phyloP scores from a whole-genome alignment of 768 basidiomycete genomes.

The Russula emetica region DNA sequence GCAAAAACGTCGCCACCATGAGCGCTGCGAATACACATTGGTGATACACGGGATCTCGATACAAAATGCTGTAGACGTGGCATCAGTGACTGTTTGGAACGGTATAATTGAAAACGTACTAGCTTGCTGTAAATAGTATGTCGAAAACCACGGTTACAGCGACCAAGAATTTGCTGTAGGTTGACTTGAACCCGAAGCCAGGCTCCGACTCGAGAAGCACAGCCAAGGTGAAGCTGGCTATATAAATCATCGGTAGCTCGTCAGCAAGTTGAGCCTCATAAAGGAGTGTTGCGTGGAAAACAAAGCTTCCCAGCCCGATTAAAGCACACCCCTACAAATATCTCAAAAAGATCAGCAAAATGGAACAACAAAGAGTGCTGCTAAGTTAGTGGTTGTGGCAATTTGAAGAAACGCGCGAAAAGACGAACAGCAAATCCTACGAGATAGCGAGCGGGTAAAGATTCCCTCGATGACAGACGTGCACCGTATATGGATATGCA shows the following conservation, averaged over 20 bases:
- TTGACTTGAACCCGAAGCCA: conserved; percentile 43
- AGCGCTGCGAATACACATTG: conserved; percentile 66
- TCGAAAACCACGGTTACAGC: conserved; percentile 46
- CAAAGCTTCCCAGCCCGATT: conserved; percentile 72
- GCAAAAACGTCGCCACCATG: conserved; percentile 45
- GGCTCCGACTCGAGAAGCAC: conserved; percentile 55
- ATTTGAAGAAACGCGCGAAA: background rate
- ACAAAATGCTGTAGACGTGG: conserved; percentile 45
- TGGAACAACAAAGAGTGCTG: background rate
- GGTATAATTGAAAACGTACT: conserved; percentile 45
- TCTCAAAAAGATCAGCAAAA: background rate
- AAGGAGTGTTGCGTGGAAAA: conserved; percentile 72
- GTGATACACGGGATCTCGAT: conserved; percentile 77
- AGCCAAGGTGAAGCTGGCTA: conserved; percentile 56
- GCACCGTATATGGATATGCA: conserved; percentile 49
- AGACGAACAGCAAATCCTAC: conserved; percentile 34
- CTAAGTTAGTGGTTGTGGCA: too few species aligned
- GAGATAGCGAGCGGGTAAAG: conserved; percentile 38
- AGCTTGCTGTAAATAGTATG: conserved; percentile 62
- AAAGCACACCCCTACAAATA: conserved; percentile 53
- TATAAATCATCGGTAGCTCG: conserved; percentile 80
- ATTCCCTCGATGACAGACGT: conserved; percentile 32
- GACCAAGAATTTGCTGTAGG: conserved; percentile 41
- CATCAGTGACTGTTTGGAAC: background rate
- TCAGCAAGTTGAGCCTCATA: conserved; percentile 78